Base-by-base conservation (phyloP, 345 rosid species). In the Hibiscus syriacus region DNA sequence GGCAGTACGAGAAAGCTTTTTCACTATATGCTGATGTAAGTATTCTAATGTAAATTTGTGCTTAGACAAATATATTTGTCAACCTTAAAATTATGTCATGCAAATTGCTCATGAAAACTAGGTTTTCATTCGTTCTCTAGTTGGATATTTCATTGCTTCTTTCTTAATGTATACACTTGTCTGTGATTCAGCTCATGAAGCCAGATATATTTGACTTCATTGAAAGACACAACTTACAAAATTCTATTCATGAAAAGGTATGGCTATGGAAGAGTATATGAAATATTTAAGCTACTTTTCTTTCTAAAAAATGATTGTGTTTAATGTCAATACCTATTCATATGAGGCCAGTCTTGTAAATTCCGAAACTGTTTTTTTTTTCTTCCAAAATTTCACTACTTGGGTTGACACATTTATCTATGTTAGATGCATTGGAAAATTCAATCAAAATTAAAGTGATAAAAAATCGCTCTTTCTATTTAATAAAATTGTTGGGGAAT, bases 1-100 rank as follows among this genome's bases (percentile, higher is more conserved):
- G 94, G 76, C 98, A 92, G 72, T 81, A 79, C 69, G 90, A 92
- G 87, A 90, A 85, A 79, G 97, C 98, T 38, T 90, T 86, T 80
- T 78, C 92, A 68, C 81, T 92, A 6, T 92, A 85, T 82, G 98
- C 99, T 73, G 99, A 95, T 84, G 99, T 95, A 87, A 80, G 99
- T 83, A 68, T 77, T 69, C 61, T 27, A 10, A 70, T 68, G 36
- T 50, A 74, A 45, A 74, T 58, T 56, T 54, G 41, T 70, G 43
- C 52, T 19, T 0, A 50, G 55, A 20, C 34, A 27, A 43, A 39
- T 3, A 16, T 30, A 55, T 23, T 61, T 14, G 3, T 53, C 54
- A 22, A 29, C 25, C 23, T 17, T 61, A 53, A 39, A 60, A 13
- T 55, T 66, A 6, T 64, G 16, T 54, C 32, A 16, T 57, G 14